These are phyloP conservation scores for Neurospora pannonica DNA, from an alignment of 495 filamentous ascomycete genomes.

Conservation along the genomic window DNA sequence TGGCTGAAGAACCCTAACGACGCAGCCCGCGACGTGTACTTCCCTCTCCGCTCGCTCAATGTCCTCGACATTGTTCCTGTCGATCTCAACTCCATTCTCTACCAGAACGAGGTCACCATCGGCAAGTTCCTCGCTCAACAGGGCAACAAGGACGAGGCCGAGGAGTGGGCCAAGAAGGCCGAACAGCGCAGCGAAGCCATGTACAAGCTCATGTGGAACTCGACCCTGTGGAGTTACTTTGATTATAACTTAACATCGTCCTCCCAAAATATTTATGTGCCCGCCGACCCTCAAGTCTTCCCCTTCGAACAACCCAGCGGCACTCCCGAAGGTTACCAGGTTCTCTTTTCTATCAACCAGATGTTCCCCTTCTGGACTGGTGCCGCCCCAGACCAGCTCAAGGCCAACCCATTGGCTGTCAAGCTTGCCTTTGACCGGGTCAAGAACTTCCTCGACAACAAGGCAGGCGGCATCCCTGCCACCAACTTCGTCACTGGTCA, in stretches of 20 bases:
- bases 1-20: conserved; percentile 34
- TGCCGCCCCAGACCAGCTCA: conserved; percentile 33
- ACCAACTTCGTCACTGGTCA: conserved; percentile 38
- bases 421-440: conserved; percentile 29
- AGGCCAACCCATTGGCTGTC: conserved; percentile 37
- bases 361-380: conserved; percentile 45
- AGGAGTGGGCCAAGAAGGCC: conserved; percentile 23
- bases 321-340: conserved; percentile 30
- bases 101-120: conserved; percentile 38
- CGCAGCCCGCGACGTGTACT: conserved; percentile 37
- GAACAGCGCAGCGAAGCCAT: conserved; percentile 33
- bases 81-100: conserved; percentile 44
- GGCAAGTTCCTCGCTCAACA: conserved; percentile 22
- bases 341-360: conserved; percentile 34
- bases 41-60: conserved; percentile 41
- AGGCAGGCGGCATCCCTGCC: conserved; percentile 33
- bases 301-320: conserved; percentile 13
- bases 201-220: conserved; percentile 40
- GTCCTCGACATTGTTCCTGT: conserved; percentile 29
- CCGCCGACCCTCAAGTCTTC: conserved; percentile 26
- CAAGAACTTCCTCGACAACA: conserved; percentile 22
- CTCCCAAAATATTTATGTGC: conserved; percentile 30
- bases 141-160: conserved; percentile 23
- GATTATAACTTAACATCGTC: conserved; percentile 41
- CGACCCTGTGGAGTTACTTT: conserved; percentile 36